Evolutionary conservation across 345 rosid species (phyloP).

Genomic region (Ceriops zippeliana): DNA sequence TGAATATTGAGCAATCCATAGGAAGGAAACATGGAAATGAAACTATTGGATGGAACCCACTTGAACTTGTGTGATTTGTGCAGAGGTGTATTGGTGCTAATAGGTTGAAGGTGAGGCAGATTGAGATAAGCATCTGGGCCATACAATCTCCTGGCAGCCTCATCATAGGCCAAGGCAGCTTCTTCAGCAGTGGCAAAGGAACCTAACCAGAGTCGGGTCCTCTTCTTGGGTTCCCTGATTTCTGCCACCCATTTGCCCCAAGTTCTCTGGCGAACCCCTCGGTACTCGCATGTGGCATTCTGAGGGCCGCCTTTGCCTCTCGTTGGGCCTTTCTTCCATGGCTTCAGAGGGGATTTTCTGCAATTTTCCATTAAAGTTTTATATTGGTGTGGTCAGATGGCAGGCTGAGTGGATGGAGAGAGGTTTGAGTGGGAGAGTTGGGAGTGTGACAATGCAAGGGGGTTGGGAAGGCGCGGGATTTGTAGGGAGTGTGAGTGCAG

Average conservation of each 20-base stretch:
- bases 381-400: background rate
- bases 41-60: slow-evolving; percentile 84
- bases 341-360: slow-evolving; percentile 61
- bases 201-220: slow-evolving; percentile 85
- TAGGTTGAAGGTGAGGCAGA: slow-evolving; percentile 77
- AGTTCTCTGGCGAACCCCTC: slow-evolving; percentile 89
- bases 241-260: slow-evolving; percentile 99
- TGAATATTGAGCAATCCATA: slow-evolving; percentile 74
- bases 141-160: slow-evolving; percentile 67
- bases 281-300: slow-evolving; percentile 72
- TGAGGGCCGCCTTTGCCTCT: slow-evolving; percentile 94
- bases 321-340: slow-evolving; percentile 91
- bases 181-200: slow-evolving; percentile 89
- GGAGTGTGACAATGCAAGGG: slow-evolving; percentile 6
- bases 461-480: slow-evolving; percentile 43
- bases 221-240: slow-evolving; percentile 88
- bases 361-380: slow-evolving; percentile 19
- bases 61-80: slow-evolving; percentile 43
- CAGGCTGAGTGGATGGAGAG: slow-evolving; percentile 2
- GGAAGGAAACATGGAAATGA: slow-evolving; percentile 89
- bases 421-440: slow-evolving; percentile 4
- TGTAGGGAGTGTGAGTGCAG: slow-evolving; percentile 36
- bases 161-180: slow-evolving; percentile 96
- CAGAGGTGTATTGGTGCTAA: slow-evolving; percentile 11
- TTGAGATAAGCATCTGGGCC: slow-evolving; percentile 84